A percentile compares a stretch with the other conserved stretches of the same genome.
phyloP scores from a whole-genome alignment of 2,329 filamentous ascomycete genomes.

The Aplosporella prunicola region DNA sequence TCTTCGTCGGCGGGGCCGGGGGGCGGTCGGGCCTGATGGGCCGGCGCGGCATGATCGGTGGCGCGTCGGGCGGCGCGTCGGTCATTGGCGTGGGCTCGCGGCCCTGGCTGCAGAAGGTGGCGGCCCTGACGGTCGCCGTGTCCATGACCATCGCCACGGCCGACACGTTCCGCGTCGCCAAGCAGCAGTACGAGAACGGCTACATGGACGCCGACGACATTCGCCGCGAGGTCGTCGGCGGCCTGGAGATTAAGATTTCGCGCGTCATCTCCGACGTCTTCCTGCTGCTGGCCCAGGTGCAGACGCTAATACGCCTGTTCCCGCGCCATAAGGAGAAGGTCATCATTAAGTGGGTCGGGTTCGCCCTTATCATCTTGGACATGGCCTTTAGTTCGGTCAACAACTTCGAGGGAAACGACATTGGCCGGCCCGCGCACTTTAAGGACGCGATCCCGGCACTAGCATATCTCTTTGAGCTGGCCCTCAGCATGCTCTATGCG shows the following conservation, averaged over 20 bases:
- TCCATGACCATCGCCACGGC: conserved; percentile 89
- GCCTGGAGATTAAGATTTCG: conserved; percentile 78
- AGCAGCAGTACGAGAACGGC: conserved; percentile 68
- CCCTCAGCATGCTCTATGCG: conserved; percentile 77
- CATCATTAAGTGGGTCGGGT: conserved; percentile 97
- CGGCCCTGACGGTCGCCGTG: conserved; percentile 56
- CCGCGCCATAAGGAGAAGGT: conserved; percentile 95
- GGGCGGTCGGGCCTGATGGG: conserved; percentile 64
- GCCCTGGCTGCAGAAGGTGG: conserved; percentile 77
- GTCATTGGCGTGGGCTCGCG: conserved; percentile 81
- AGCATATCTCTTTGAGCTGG: conserved; percentile 82
- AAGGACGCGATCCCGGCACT: conserved; percentile 84
- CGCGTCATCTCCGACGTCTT: conserved; percentile 93
- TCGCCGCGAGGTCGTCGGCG: conserved; percentile 70
- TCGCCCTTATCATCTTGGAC: conserved; percentile 83
- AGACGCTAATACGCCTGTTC: conserved; percentile 91
- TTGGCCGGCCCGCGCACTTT: conserved; percentile 61
- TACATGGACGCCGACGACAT: conserved; percentile 70
- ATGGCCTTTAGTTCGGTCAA: conserved; percentile 86
- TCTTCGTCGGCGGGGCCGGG: conserved; percentile 66
- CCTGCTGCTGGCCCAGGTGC: conserved; percentile 92
- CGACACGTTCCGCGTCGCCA: conserved; percentile 79
- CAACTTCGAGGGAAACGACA: conserved; percentile 60
- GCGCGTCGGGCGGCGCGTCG: conserved; percentile 51
- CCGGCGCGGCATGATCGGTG: conserved; percentile 73